Evolutionary conservation across 2,329 filamentous ascomycete genomes (phyloP), one percentile per base, ranked within the genome.

Genomic region (Coniochaeta ligniaria): DNA sequence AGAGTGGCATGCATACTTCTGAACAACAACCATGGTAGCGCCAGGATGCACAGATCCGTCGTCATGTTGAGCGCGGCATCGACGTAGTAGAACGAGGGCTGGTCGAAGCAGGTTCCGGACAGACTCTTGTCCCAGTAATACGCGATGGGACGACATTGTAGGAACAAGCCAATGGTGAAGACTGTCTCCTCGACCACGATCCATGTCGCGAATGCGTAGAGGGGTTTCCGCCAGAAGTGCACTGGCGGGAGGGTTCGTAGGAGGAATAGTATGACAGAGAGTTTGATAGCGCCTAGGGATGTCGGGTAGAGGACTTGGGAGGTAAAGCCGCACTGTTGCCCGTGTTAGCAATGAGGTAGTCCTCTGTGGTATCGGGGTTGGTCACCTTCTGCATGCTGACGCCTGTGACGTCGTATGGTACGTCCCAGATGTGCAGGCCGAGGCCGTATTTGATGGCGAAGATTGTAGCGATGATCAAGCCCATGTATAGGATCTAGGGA

Each of bases 131-230:
- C 59, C 59, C 52, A 60, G 50, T 60, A 60, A 26, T 36, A 52
- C 41, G 59, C 36, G 31, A 58, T 45, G 6, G 59, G 59, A 2
- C 38, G 54, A 47, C 59, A 60, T 22, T 60, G 59, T 26, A 58
- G 59, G 26, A 60, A 60, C 17, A 60, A 55, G 17, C 38, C 59
- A 22, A 60, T 58, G 59, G 59, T 60, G 43, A 60, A 60, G 17
- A 55, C 35, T 55, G 26, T 43, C 47, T 43, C 58, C 59, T 6
- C 38, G 50, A 26, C n/a, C 14, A 54, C 54, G 3, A 58, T 38
- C 38, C 55, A 60, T 24, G 26, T 55, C 12, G 59, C 59, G 22
- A 60, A n/a, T 3, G 17, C 41, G 38, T 54, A 58, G 8, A 60
- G 54, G 12, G 59, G 55, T 26, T 50, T 58, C 41, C 26, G 47